Evolutionary conservation across 495 filamentous ascomycete genomes (phyloP), one percentile per base, ranked within the genome.

Genomic region (Neurospora terricola): DNA sequence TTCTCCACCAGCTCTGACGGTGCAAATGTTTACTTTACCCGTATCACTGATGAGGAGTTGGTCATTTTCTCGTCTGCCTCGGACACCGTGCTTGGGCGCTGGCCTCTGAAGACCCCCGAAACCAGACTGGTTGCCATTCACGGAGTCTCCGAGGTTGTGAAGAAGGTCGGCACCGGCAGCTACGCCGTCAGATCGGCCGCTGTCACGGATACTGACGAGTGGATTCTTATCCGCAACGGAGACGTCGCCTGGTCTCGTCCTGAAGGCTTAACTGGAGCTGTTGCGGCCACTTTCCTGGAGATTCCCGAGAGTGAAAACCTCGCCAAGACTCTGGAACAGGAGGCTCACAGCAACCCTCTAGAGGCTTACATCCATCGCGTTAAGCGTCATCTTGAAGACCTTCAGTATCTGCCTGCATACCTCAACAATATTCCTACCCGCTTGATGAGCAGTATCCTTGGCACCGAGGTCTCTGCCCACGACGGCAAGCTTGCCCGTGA

Each of bases 281-380:
- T 92, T 40, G 91, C 92, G 70, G 94, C 94, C 45, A 87, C 86
- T 12, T 98, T 92, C 87, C 93, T 90, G 5, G 92, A 94, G 69
- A 85, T 90, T 38, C 90, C 91, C 39, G 85, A 87, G 71, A 87
- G 88, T 34, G 90, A 95, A 78, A 87, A 89, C 36, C 83, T 98
- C 54, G 94, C 88, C 2, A 89, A 91, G 77, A 89, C 94, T 43
- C 85, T 99, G 37, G 90, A 97, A 73, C 88, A 90, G 9, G 96
- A 99, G 81, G 92, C 91, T 11, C 92, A 98, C 77, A 90, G 90
- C 79, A 95, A 91, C 77, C 82, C 93, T 12, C 76, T 90, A 21
- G 85, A 87, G 54, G 96, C 96, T 18, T 99, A 97, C 77, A 84
- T 94, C 43, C 94, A 98, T 81, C 90, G 96, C 3, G 86, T 97